phyloP scores from a whole-genome alignment of 169 alveolate species.

The Cyclospora cayetanensis region DNA sequence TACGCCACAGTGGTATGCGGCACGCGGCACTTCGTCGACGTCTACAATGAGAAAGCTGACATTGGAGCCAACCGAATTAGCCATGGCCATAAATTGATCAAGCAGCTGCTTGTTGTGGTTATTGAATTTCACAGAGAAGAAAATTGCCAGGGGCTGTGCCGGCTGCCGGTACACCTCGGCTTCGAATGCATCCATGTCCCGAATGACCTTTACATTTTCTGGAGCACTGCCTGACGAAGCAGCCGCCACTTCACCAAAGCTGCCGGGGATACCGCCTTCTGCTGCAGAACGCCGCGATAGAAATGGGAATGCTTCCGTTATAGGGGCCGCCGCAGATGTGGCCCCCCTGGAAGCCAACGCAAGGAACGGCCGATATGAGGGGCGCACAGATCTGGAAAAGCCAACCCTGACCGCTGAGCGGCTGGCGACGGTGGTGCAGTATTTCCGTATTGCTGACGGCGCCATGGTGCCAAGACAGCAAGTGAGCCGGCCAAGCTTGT shows the following conservation, averaged over 20 bases:
- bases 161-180: constrained; percentile 63
- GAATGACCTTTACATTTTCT: background rate
- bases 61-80: background rate
- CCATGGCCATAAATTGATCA: constrained; percentile 40
- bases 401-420: too few species aligned
- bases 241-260: constrained; percentile 12
- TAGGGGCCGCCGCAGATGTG: background rate
- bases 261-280: background rate
- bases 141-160: constrained; percentile 33
- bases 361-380: background rate
- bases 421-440: too few species aligned
- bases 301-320: constrained; percentile 30
- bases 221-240: background rate
- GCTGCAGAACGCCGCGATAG: background rate
- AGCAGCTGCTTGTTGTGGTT: constrained; percentile 31
- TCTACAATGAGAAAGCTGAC: constrained; percentile 38
- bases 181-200: constrained; percentile 53
- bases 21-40: constrained; percentile 71
- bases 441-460: too few species aligned
- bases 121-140: constrained; percentile 43
- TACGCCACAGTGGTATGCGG: constrained; percentile 67
- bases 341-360: background rate
- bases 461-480: too few species aligned
- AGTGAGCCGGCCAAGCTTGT: too few species aligned
- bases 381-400: too few species aligned